Evolutionary conservation across 1,139 yeast species (phyloP).

Genomic region (Hemisphaericaspora lyxosophila): DNA sequence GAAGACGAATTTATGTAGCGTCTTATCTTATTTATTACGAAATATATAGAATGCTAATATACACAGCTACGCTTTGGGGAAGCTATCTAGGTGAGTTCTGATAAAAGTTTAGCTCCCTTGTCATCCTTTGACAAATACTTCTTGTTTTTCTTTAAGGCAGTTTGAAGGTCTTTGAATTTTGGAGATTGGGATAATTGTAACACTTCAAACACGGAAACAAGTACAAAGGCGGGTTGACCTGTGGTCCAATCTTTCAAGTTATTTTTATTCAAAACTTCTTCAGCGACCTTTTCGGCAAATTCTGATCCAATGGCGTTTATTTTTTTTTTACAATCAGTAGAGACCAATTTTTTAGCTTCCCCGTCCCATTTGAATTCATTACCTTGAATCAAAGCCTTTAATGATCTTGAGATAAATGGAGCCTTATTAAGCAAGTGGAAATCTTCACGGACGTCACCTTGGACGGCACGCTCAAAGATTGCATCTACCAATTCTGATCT

Average conservation of each 20-base stretch:
- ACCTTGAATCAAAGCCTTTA: conserved; percentile 81
- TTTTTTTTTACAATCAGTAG: conserved; percentile 44
- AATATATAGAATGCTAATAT: background rate
- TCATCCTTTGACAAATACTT: conserved; percentile 52
- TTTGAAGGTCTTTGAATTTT: conserved; percentile 47
- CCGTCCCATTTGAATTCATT: conserved; percentile 55
- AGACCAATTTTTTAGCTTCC: conserved; percentile 59
- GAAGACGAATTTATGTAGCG: conserved; percentile 21
- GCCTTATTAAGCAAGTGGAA: conserved; percentile 63
- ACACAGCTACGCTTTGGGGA: conserved; percentile 1
- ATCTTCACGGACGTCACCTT: conserved; percentile 72
- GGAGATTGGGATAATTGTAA: conserved; percentile 32
- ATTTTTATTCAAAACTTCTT: conserved; percentile 44
- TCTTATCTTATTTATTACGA: conserved; percentile 1
- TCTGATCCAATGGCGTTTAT: conserved; percentile 61
- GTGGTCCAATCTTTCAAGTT: conserved; percentile 67
- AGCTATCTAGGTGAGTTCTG: conserved; percentile 25
- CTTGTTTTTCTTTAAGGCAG: conserved; percentile 54
- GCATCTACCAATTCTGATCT: conserved; percentile 56
- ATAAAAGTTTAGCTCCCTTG: conserved; percentile 77
- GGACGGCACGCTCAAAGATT: conserved; percentile 53
- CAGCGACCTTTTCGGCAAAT: conserved; percentile 57
- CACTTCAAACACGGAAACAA: conserved; percentile 69
- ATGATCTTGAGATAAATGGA: conserved; percentile 73
- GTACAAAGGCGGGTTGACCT: conserved; percentile 78